Conservation (phyloP, 306 rosid species). For the Castanea crenata region DNA sequence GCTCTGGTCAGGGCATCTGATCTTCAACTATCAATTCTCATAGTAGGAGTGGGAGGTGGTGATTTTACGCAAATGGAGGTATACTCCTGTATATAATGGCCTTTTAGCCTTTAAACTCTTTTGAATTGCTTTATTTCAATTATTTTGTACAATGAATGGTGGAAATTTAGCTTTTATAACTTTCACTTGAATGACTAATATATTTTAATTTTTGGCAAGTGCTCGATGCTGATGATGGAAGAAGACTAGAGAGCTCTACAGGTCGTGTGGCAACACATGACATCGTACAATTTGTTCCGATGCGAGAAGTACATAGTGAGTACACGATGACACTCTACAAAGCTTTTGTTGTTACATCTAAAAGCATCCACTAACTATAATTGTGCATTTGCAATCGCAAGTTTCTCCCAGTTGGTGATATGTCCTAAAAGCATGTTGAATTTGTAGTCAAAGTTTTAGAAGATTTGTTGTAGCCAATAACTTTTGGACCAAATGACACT, state of each 20-base stretch:
- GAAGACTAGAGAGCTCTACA: conserved; percentile 54
- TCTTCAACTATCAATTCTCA: conserved; percentile 77
- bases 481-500: neutral
- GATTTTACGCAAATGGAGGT: conserved; percentile 88
- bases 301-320: conserved; percentile 77
- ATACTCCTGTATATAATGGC: neutral
- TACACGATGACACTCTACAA: neutral
- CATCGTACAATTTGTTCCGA: conserved; percentile 81
- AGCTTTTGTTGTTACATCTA: neutral
- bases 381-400: neutral
- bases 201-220: conserved; percentile 32
- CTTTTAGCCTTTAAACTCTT: neutral
- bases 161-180: neutral
- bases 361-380: neutral
- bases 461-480: neutral
- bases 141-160: neutral
- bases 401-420: neutral
- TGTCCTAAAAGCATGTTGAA: neutral
- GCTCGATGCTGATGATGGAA: conserved; percentile 76
- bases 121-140: neutral
- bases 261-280: conserved; percentile 82
- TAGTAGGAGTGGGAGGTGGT: conserved; percentile 82
- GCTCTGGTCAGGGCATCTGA: conserved; percentile 82
- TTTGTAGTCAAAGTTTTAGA: neutral
- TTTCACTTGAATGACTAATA: neutral